Evolutionary conservation across 352 stramenopile genomes (phyloP), one percentile per base, ranked within the genome.

Genomic region (Globisporangium megalacanthum): DNA sequence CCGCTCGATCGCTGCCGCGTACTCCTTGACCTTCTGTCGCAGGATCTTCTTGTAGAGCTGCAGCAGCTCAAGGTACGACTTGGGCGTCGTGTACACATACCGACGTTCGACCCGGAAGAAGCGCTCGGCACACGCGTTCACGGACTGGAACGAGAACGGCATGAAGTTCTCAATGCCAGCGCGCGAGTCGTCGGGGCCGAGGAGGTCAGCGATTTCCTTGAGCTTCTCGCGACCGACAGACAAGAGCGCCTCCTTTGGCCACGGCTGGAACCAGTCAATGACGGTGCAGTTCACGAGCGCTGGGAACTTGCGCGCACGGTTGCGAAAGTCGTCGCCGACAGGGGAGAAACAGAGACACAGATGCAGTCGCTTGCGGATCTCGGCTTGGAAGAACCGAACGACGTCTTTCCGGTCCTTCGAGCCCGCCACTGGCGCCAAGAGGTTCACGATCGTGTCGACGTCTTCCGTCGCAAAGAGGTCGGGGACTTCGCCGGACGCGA

Each of bases 231-330:
- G 78, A 6, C 92, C 94, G 44, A 98, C 95, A 35, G 77, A 94
- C 31, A 97, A 77, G 19, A 98, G 68, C 39, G 94, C 94, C 47
- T 98, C 90, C 59, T 97, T 89, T 0, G 95, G 95, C 89, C 89
- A 97, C 42, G 94, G 87, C 58, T 96, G 88, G 66, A 97, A 97
- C 92, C 92, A 97, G 62, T 97, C 89, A 47, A 98, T 98, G 39
- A 98, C 92, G 0, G 95, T 98, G 62, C 91, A 98, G 66, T 97
- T 98, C 9, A 98, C 91, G 6, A 98, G 73, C 22, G 95, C 93
- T 45, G 95, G 95, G 68, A 98, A 98, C 49, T 98, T 98, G 4
- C 88, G 73, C 15, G 94, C 91, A 15, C 96, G 91, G 47, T 77
- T 98, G 14, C 93, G 76, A 65, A 98, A 98, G 68, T 97, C 89